Evolutionary conservation across 805 yeast genomes (phyloP), one percentile per base, ranked within the genome.

Genomic region (Kazachstania psychrophila): DNA sequence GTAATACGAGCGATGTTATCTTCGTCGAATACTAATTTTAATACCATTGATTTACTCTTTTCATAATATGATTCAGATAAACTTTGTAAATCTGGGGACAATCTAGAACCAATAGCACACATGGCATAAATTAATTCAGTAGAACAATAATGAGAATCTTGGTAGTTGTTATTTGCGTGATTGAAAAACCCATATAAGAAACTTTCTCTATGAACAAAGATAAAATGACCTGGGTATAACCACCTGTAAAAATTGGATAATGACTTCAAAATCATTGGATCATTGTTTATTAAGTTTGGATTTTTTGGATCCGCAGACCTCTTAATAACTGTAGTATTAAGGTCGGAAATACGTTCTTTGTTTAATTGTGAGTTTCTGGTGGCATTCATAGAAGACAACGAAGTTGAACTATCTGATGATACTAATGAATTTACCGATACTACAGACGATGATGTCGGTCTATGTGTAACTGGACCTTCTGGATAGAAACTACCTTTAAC

Each of bases 141-240:
- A 23, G 77, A 73, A 47, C 82, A 76, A 52, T 75, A 76, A 28
- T 70, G 61, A 29, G 69, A 64, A 34, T 54, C 56, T 16, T 48
- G 52, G 27, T 60, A 59, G 29, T 56, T 45, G 42, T 66, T 62
- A 14, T 66, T 62, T 15, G 67, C 68, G 20, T 79, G 78, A 47
- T 72, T 66, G 52, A 75, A 75, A 51, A 76, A 75, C 37, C 77
- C 83, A 34, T 65, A 64, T 20, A 77, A 55, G 47, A 77, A 76
- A 12, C 78, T 73, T 44, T 77, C 84, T 40, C 83, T 59, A 48
- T 72, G 77, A n/a, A 77, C 66, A 46, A 75, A 77, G 60, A 72
- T 66, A 47, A 73, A 73, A 44, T 73, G 68, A 42, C 76, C 82
- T 3, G 82, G 82, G 44, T 77, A 77, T 42, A 73, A 70, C 77